Evolutionary conservation across 495 filamentous ascomycete species (phyloP).

Genomic region (Achaetomiella virescens): DNA sequence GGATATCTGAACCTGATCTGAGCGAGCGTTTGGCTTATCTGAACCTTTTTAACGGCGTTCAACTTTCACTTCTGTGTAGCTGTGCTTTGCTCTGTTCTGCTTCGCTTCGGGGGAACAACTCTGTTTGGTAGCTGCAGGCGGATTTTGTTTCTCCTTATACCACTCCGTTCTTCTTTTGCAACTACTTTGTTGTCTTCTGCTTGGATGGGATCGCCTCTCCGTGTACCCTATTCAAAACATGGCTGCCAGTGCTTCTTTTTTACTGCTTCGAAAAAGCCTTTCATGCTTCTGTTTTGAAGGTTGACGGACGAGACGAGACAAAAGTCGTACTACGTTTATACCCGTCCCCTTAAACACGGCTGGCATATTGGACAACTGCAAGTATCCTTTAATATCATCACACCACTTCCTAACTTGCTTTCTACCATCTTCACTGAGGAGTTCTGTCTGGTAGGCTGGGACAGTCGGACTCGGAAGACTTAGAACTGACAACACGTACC

Average conservation of each 20-base stretch:
- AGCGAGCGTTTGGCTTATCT: slow-evolving; percentile 25
- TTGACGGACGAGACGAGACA: not conserved
- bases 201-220: not conserved
- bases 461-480: too few relatives aligned
- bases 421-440: too few relatives aligned
- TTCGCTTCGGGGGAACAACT: not conserved
- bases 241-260: slow-evolving; percentile 4
- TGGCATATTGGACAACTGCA: too few relatives aligned
- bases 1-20: slow-evolving; percentile 5
- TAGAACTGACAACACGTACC: too few relatives aligned
- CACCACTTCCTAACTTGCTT: too few relatives aligned
- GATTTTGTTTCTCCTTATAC: slow-evolving; percentile 10
- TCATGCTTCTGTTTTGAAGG: not conserved
- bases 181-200: not conserved
- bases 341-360: too few relatives aligned
- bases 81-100: not conserved
- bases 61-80: not conserved
- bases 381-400: too few relatives aligned
- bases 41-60: not conserved
- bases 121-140: not conserved
- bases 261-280: not conserved
- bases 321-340: not conserved
- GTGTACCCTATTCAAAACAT: slow-evolving; percentile 1
- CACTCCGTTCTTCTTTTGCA: not conserved
- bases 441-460: too few relatives aligned